These are phyloP conservation scores for Sporisorium exsertum DNA, from an alignment of 1,284 basidiomycete species.

Conservation along the genomic window DNA sequence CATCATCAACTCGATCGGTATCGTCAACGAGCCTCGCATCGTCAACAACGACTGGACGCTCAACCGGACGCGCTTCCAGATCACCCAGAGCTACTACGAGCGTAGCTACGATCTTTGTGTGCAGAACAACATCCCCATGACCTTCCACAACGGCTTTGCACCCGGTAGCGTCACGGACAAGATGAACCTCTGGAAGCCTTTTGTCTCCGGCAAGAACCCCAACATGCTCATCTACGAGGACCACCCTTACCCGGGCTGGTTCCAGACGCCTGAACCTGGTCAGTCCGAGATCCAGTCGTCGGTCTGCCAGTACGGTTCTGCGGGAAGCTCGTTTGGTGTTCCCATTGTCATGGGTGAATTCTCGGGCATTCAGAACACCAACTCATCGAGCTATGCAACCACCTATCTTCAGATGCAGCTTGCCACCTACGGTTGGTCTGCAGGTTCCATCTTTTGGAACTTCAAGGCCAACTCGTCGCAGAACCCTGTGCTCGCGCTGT, in stretches of 20 bases:
- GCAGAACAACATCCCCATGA: slow-evolving; percentile 51
- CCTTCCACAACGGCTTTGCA: slow-evolving; percentile 64
- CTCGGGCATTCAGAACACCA: slow-evolving; percentile 53
- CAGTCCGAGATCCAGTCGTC: slow-evolving; percentile 34
- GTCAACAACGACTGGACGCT: slow-evolving; percentile 40
- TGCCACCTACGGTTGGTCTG: slow-evolving; percentile 65
- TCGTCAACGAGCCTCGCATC: slow-evolving; percentile 64
- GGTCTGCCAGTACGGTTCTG: slow-evolving; percentile 55
- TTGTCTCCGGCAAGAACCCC: slow-evolving; percentile 59
- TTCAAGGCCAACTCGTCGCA: slow-evolving; percentile 54
- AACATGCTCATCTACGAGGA: slow-evolving; percentile 62
- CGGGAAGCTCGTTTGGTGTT: slow-evolving; percentile 34
- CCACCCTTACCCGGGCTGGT: slow-evolving; percentile 67
- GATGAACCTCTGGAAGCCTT: slow-evolving; percentile 54
- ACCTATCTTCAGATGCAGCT: slow-evolving; percentile 56
- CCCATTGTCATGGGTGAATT: slow-evolving; percentile 63
- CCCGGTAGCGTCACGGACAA: slow-evolving; percentile 28
- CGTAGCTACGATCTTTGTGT: slow-evolving; percentile 42
- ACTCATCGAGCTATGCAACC: slow-evolving; percentile 26
- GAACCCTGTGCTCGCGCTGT: slow-evolving; percentile 34
- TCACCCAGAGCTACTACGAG: slow-evolving; percentile 53
- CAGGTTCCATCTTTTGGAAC: slow-evolving; percentile 65
- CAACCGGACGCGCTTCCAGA: slow-evolving; percentile 35
- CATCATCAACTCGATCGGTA: slow-evolving; percentile 57
- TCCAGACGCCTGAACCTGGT: slow-evolving; percentile 40